These are phyloP conservation scores for Pseudocohnilembus persalinus DNA, from an alignment of 169 alveolate species.

Conservation along the genomic window DNA sequence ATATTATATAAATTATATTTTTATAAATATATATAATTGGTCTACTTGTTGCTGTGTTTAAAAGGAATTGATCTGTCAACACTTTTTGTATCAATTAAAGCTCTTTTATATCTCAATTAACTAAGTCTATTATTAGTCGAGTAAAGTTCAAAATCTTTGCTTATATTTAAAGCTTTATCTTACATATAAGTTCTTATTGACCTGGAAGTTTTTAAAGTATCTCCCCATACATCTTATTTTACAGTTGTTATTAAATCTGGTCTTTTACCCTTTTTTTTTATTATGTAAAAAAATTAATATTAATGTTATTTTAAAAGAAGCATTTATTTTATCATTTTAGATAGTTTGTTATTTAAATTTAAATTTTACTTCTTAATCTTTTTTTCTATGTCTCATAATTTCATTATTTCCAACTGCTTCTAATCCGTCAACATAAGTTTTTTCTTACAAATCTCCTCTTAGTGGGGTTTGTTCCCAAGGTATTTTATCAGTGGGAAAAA, in stretches of 20 bases:
- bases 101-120: slow-evolving; percentile 5
- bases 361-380: slow-evolving; percentile 13
- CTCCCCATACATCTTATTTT: slow-evolving; percentile 20
- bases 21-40: no score
- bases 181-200: slow-evolving; percentile 15
- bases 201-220: slow-evolving; percentile 16
- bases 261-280: slow-evolving; percentile 9
- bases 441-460: neutral
- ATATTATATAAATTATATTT: no score
- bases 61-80: slow-evolving; percentile 23
- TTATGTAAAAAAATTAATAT: neutral
- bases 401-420: slow-evolving; percentile 2
- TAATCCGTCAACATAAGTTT: slow-evolving; percentile 10
- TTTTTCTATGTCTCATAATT: slow-evolving; percentile 18
- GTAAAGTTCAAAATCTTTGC: neutral
- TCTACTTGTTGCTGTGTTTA: slow-evolving; percentile 26
- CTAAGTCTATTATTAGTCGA: slow-evolving; percentile 16
- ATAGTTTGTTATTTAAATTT: no score
- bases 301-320: neutral
- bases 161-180: neutral
- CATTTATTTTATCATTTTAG: neutral
- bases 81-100: slow-evolving; percentile 9
- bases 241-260: slow-evolving; percentile 8
- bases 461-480: neutral
- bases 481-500: neutral